Conservation (phyloP, 805 yeast species). For the Starmerella khaoyaiensis region DNA sequence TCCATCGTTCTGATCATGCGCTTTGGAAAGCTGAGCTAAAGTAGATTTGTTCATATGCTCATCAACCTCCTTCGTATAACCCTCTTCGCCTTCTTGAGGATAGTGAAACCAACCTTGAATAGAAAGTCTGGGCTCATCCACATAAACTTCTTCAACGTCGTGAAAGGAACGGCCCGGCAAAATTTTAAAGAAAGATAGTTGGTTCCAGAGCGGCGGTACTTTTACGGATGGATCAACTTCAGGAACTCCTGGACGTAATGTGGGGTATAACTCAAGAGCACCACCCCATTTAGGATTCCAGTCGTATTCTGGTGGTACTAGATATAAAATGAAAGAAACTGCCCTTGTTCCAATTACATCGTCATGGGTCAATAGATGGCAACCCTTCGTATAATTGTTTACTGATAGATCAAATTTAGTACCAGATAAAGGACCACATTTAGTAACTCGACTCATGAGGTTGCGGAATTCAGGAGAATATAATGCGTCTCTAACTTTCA, state of each 20-base stretch:
- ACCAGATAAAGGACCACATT: slow-evolving; percentile 85
- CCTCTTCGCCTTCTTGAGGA: slow-evolving; percentile 86
- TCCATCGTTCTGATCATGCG: slow-evolving; percentile 59
- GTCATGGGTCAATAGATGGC: slow-evolving; percentile 90
- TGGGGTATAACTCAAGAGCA: slow-evolving; percentile 71
- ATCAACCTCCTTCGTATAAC: slow-evolving; percentile 44
- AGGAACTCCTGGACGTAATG: slow-evolving; percentile 82
- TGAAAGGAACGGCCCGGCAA: slow-evolving; percentile 95
- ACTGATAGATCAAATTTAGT: slow-evolving; percentile 81
- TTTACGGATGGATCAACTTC: slow-evolving; percentile 55
- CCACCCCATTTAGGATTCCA: slow-evolving; percentile 97
- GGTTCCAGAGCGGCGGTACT: slow-evolving; percentile 87
- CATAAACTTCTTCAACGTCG: slow-evolving; percentile 94
- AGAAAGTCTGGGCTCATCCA: slow-evolving; percentile 77
- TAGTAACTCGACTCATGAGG: slow-evolving; percentile 60
- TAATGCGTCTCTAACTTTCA: slow-evolving; percentile 69
- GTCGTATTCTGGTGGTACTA: slow-evolving; percentile 78
- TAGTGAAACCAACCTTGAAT: slow-evolving; percentile 99
- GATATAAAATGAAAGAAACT: slow-evolving; percentile 79
- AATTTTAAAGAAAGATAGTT: slow-evolving; percentile 88
- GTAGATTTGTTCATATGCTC: slow-evolving; percentile 62
- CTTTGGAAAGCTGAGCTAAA: slow-evolving; percentile 56
- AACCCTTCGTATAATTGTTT: slow-evolving; percentile 81
- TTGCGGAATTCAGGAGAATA: slow-evolving; percentile 80
- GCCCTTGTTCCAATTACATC: slow-evolving; percentile 94